phyloP scores from a whole-genome alignment of 2,329 filamentous ascomycete species.

The Tolypocladium capitatum region DNA sequence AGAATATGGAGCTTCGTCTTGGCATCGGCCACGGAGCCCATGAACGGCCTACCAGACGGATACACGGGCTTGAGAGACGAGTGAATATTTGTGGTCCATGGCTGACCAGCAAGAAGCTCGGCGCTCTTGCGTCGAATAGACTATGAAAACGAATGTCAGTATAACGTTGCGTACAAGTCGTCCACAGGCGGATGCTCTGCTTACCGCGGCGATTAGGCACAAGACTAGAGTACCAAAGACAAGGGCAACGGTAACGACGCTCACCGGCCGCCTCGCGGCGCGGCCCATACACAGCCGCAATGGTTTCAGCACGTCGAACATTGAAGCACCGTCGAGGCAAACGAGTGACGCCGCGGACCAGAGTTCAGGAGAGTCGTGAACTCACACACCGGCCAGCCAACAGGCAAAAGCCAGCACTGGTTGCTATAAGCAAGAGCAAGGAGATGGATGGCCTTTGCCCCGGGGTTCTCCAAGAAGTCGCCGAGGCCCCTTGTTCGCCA shows the following conservation, averaged over 20 bases:
- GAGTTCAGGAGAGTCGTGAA: background rate
- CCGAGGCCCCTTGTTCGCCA: too few species aligned
- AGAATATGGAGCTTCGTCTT: constrained; percentile 11
- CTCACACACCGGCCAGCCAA: background rate
- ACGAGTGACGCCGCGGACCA: background rate
- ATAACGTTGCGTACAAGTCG: background rate
- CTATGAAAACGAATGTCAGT: background rate
- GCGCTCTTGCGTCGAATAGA: background rate
- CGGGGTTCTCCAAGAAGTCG: background rate
- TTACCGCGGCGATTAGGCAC: constrained; percentile 3
- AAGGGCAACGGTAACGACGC: constrained; percentile 1
- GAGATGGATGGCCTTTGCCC: background rate
- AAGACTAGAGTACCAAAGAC: constrained; percentile 5
- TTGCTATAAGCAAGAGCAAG: background rate
- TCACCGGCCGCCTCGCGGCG: background rate
- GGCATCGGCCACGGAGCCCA: background rate
- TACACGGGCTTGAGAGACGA: background rate
- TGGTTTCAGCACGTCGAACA: background rate
- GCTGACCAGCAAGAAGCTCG: background rate
- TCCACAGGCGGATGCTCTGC: too few species aligned
- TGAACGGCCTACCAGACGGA: background rate
- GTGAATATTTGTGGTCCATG: background rate
- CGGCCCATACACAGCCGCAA: background rate
- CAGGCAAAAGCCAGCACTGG: background rate
- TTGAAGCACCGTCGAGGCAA: background rate